Evolutionary conservation across 306 rosid species (phyloP).

Genomic region (Hylodesmum podocarpum): DNA sequence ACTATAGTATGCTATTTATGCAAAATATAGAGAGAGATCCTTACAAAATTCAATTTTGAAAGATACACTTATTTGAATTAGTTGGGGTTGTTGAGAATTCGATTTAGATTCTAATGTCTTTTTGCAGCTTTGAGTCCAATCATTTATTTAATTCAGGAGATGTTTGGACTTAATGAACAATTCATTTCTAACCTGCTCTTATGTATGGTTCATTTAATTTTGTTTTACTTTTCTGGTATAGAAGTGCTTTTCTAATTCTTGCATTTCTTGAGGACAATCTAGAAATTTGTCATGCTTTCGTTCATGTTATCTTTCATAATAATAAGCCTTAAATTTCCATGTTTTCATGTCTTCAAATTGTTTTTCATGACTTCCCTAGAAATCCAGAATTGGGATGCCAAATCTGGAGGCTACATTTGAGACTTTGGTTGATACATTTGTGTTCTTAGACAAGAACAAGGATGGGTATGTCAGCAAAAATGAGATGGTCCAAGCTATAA

Average conservation of each 20-base stretch:
- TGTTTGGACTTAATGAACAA: not conserved
- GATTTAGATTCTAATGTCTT: not conserved
- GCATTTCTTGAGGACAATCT: constrained; percentile 13
- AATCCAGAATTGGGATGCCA: constrained; percentile 68
- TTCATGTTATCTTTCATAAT: constrained; percentile 17
- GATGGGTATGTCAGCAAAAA: constrained; percentile 92
- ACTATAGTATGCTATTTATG: not conserved
- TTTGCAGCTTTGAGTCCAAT: not conserved
- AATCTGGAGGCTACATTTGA: constrained; percentile 84
- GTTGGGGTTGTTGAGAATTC: not conserved
- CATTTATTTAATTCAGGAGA: constrained; percentile 5
- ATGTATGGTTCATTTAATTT: not conserved
- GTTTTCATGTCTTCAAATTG: constrained; percentile 24
- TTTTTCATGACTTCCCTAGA: constrained; percentile 59
- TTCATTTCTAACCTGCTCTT: constrained; percentile 14
- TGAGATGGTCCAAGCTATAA: constrained; percentile 89
- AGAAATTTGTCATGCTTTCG: not conserved
- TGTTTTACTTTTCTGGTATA: not conserved
- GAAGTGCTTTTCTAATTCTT: constrained; percentile 7
- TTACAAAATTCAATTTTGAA: constrained; percentile 1
- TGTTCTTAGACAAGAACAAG: constrained; percentile 92
- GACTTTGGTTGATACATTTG: constrained; percentile 84
- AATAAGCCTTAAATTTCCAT: constrained; percentile 17
- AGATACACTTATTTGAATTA: constrained; percentile 17
- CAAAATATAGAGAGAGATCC: not conserved